Base-by-base conservation (phyloP, 352 stramenopile genomes). In the Pythium sukuiense region DNA sequence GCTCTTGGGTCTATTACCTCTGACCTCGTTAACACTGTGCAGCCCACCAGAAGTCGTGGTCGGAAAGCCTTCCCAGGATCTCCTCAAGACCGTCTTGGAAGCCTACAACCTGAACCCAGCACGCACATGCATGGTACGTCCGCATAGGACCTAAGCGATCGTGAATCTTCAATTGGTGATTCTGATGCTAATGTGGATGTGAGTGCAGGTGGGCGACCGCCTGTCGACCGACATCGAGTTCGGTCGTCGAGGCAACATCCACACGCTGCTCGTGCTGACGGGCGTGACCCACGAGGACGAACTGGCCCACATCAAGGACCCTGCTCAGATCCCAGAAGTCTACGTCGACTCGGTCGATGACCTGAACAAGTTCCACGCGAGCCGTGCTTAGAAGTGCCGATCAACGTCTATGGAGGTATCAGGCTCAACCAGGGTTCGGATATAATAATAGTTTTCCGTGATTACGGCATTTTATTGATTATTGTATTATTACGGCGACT, bases 141-240 rank as follows among this genome's bases (percentile, higher is more conserved):
- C 35, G 20, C 20, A 24, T 24, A 24, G 20, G 20, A 24, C 20
- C 20, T 24, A 24, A 24, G 20, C 20, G 20, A 24, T 24, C 20
- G 20, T 24, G 20, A 24, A 24, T 24, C 20, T 52, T 43, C 8
- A 12, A 7, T 43, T 12, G 35, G 3, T 49, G 41, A 46, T 16
- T 6, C 12, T 46, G 5, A 2, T 49, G 41, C 41, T 46, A 13
- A 46, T 20, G 39, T 46, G 11, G 26, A 2, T 57, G 20, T 55
- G 12, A 45, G 54, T 16, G 16, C 63, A 92, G 84, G 84, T 95
- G n/a, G 87, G 87, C 58, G 87, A 95, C 55, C 81, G 83, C 27
- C 66, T 95, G 37, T 88, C 82, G 30, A 95, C 87, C 1, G 87
- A 95, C 72, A 95, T 95, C 70, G 81, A 90, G 69, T 95, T 95